phyloP scores from a whole-genome alignment of 2,329 filamentous ascomycete genomes.

The Verticillium albo-atrum region DNA sequence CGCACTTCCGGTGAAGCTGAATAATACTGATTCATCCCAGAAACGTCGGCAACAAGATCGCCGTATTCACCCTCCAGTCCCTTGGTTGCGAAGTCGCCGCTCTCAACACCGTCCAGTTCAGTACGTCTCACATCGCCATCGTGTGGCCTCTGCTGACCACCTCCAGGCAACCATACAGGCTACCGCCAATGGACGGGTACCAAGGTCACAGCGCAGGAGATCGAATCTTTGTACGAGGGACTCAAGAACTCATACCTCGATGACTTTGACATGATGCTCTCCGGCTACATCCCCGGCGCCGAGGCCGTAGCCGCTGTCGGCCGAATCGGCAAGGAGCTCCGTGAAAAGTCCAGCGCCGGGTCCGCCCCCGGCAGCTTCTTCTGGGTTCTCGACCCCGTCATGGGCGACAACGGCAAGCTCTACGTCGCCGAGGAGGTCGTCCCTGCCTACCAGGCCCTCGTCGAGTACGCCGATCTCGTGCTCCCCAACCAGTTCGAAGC shows the following conservation, averaged over 20 bases:
- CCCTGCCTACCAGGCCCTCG: conserved; percentile 77
- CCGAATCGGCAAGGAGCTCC: conserved; percentile 75
- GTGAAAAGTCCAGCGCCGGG: conserved; percentile 53
- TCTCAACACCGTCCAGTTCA: conserved; percentile 96
- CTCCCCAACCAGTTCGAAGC: conserved; percentile 97
- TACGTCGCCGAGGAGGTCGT: conserved; percentile 92
- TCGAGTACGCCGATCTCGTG: conserved; percentile 83
- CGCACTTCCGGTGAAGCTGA: not conserved
- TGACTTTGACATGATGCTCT: conserved; percentile 90
- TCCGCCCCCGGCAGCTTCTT: conserved; percentile 71
- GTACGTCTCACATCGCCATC: conserved; percentile 37
- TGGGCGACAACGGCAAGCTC: conserved; percentile 90
- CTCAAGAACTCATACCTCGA: conserved; percentile 79
- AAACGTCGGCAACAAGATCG: conserved; percentile 97
- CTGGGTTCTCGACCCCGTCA: conserved; percentile 96
- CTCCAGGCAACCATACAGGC: conserved; percentile 84
- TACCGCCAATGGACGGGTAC: conserved; percentile 88
- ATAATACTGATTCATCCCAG: conserved; percentile 38
- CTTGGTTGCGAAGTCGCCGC: conserved; percentile 91
- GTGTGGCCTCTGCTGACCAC: not conserved
- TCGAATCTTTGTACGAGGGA: conserved; percentile 78
- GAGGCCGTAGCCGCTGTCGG: conserved; percentile 81
- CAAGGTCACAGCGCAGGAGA: conserved; percentile 74
- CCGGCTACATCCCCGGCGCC: conserved; percentile 89
- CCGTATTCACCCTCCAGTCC: conserved; percentile 88